These are phyloP conservation scores for Cystobasidium sp. DNA, from an alignment of 1,284 basidiomycete genomes.

Conservation along the genomic window DNA sequence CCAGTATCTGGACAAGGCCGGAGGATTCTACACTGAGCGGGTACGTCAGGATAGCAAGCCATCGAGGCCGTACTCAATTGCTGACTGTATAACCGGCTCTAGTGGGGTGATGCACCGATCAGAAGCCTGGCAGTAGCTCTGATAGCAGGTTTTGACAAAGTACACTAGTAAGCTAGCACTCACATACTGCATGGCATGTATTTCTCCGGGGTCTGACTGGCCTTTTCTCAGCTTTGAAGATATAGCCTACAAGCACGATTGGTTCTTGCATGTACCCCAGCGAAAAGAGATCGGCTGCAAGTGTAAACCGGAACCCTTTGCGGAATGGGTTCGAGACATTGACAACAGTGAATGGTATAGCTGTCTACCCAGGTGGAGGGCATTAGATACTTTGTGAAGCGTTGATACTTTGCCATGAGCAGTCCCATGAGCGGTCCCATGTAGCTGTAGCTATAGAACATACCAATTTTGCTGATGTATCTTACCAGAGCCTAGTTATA, in stretches of 20 bases:
- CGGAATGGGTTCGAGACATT: constrained; percentile 49
- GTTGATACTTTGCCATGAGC: not conserved
- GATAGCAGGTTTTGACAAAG: constrained; percentile 44
- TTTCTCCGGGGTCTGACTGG: not conserved
- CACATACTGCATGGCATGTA: not conserved
- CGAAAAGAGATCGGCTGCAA: constrained; percentile 45
- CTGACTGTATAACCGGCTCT: constrained; percentile 29
- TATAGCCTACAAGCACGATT: constrained; percentile 52
- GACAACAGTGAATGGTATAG: constrained; percentile 45
- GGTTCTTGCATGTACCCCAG: constrained; percentile 50
- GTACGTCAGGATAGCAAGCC: constrained; percentile 36
- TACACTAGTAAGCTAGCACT: constrained; percentile 49
- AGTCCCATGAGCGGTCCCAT: not conserved
- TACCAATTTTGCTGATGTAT: not conserved
- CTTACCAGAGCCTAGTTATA: not conserved
- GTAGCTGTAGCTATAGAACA: not conserved
- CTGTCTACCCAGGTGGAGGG: constrained; percentile 45
- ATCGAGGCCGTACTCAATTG: not conserved
- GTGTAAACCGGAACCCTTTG: constrained; percentile 41
- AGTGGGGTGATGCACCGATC: constrained; percentile 59
- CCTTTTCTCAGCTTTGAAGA: constrained; percentile 49
- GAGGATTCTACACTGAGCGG: constrained; percentile 54
- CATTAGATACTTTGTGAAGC: constrained; percentile 12
- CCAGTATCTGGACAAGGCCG: constrained; percentile 55
- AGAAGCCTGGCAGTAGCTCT: constrained; percentile 55